These are phyloP conservation scores for Trebouxia sp. DNA, from an alignment of 139 green algal species.

Conservation along the genomic window DNA sequence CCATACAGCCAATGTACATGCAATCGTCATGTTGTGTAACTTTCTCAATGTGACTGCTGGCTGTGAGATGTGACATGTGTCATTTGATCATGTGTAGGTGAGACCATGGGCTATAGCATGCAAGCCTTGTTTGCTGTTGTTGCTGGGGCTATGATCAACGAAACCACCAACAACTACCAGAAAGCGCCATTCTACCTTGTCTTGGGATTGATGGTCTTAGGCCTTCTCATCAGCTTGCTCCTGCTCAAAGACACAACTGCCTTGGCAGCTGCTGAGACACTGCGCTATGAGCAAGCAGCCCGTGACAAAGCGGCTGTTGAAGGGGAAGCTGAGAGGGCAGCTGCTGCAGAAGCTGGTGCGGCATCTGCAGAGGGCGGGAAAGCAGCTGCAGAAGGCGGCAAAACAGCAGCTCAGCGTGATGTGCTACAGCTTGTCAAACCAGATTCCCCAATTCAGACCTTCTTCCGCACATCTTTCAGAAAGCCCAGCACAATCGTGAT, in stretches of 20 bases:
- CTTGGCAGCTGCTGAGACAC: constrained; percentile 2
- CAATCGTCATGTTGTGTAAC: not conserved
- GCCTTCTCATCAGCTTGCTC: not conserved
- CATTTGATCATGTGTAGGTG: not conserved
- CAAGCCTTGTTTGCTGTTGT: constrained; percentile 9
- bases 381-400: not conserved
- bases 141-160: constrained; percentile 1
- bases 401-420: not conserved
- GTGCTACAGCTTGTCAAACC: not conserved
- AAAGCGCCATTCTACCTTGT: constrained; percentile 3
- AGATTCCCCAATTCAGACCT: constrained; percentile 2
- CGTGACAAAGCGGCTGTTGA: not conserved
- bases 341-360: not conserved
- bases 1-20: too few relatives aligned
- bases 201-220: not conserved
- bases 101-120: constrained; percentile 24
- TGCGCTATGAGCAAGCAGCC: constrained; percentile 3
- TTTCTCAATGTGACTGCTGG: too few relatives aligned
- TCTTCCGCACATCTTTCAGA: constrained; percentile 3
- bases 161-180: not conserved
- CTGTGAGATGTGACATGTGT: too few relatives aligned
- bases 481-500: constrained; percentile 15
- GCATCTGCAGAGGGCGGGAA: not conserved
- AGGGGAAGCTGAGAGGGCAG: not conserved
- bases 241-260: constrained; percentile 16